Evolutionary conservation across 495 filamentous ascomycete genomes (phyloP).

Genomic region (Penicillium mononematosum): DNA sequence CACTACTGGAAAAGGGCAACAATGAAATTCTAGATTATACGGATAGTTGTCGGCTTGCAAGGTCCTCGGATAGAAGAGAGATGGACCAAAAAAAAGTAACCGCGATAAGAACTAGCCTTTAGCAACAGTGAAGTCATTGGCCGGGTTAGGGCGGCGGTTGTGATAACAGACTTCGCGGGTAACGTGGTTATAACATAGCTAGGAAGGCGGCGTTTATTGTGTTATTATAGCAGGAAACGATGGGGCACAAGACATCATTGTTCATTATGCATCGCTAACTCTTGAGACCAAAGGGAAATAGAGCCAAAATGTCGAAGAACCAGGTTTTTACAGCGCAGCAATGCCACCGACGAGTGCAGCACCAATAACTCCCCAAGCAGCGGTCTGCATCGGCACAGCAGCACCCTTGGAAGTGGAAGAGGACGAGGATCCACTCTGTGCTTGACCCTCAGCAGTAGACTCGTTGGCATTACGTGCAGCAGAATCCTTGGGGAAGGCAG

Average conservation of each 20-base stretch:
- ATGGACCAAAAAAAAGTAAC: too few species aligned
- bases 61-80: too few species aligned
- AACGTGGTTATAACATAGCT: not conserved
- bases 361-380: constrained; percentile 36
- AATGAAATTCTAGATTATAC: not conserved
- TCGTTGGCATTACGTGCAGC: constrained; percentile 40
- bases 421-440: constrained; percentile 26
- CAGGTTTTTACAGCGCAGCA: constrained; percentile 27
- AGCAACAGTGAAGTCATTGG: too few species aligned
- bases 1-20: not conserved
- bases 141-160: not conserved
- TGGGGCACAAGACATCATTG: not conserved
- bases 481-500: constrained; percentile 30
- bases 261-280: not conserved
- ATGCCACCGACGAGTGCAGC: constrained; percentile 33
- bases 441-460: constrained; percentile 30
- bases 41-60: not conserved
- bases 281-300: not conserved
- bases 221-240: not conserved
- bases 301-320: not conserved
- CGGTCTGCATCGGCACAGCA: constrained; percentile 33
- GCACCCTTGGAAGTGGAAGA: constrained; percentile 22
- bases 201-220: not conserved
- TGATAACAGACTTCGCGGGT: not conserved
- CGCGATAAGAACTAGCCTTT: too few species aligned